Evolutionary conservation across 2,329 filamentous ascomycete species (phyloP), one percentile per base, ranked within the genome.

Genomic region (Monilinia fructicola): DNA sequence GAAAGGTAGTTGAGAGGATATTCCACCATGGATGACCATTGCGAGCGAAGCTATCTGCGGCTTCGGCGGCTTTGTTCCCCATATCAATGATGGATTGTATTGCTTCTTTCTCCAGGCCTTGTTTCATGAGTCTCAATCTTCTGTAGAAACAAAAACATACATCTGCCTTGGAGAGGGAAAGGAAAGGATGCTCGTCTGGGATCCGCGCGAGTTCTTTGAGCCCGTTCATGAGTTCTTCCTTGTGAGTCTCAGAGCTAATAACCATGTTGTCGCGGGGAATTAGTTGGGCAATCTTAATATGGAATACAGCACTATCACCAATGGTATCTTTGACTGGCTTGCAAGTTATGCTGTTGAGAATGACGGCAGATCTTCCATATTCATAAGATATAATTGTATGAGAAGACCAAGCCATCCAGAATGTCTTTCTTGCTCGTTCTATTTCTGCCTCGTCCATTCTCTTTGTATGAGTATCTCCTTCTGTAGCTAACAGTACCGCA

Each of bases 11-110:
- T 6, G 68, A 59, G 1, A 73, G 65, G 9, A 73, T 66, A 56
- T 70, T 71, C 70, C 71, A 74, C 72, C 72, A 74, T 35, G 68
- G 68, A 12, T 71, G 67, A 1, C 58, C 38, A 52, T 66, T 65
- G 4, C 14, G 68, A 3, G 46, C 58, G 3, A 74, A 67, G 42
- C 65, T 69, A 21, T 61, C 67, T 0, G 66, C 68, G 18, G 59
- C 71, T 61, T 73, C 68, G 12, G 71, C 65, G n/a, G 67, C 70
- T 31, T 31, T 60, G 12, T 65, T 65, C 1, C 64, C 64, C 3
- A 65, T 65, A 23, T 60, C 26, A 26, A 46, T 55, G 23, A 54
- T 65, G 6, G 26, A 16, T 18, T 61, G 42, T 9, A 60, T 53
- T 18, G 23, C 23, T 18, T 65, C 64, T 26, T 61, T 65, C 18